Evolutionary conservation across 176 grass and related monocot genomes (phyloP).

Genomic region (Raddia distichophylla): DNA sequence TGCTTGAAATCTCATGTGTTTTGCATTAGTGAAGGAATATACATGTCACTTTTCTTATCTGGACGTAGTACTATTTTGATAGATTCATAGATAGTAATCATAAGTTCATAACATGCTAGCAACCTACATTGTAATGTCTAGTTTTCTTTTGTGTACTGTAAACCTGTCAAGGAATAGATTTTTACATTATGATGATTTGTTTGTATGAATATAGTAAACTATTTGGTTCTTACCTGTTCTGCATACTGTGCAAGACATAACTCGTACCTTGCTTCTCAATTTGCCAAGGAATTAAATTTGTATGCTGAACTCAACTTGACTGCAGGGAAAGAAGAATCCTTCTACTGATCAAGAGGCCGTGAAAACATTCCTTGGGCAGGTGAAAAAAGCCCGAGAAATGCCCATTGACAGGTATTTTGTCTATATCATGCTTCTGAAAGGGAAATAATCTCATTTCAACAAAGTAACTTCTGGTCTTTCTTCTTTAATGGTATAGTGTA

Average conservation of each 20-base stretch:
- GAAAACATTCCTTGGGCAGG: slow-evolving; percentile 67
- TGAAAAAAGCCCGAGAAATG: slow-evolving; percentile 72
- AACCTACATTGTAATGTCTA: neutral
- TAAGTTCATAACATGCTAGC: neutral
- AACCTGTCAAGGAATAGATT: neutral
- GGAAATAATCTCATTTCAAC: neutral
- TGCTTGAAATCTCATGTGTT: neutral
- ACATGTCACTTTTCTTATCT: neutral
- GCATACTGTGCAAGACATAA: neutral
- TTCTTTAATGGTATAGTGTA: no score
- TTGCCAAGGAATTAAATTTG: neutral
- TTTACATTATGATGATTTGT: neutral
- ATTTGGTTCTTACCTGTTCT: neutral
- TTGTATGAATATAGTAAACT: neutral
- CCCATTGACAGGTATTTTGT: slow-evolving; percentile 77
- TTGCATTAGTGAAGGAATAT: neutral
- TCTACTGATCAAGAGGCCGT: slow-evolving; percentile 68
- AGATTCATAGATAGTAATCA: neutral
- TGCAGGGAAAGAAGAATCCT: slow-evolving; percentile 98
- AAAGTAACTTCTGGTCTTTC: neutral
- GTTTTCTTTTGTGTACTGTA: neutral
- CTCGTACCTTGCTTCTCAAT: neutral
- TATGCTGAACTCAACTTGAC: slow-evolving; percentile 22
- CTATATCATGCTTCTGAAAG: slow-evolving; percentile 10
- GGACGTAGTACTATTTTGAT: neutral